A percentile compares a stretch with the other conserved stretches of the same genome.
These are phyloP conservation scores for Sisymbrium altissimum DNA, from an alignment of 345 rosid species.

Conservation along the genomic window DNA sequence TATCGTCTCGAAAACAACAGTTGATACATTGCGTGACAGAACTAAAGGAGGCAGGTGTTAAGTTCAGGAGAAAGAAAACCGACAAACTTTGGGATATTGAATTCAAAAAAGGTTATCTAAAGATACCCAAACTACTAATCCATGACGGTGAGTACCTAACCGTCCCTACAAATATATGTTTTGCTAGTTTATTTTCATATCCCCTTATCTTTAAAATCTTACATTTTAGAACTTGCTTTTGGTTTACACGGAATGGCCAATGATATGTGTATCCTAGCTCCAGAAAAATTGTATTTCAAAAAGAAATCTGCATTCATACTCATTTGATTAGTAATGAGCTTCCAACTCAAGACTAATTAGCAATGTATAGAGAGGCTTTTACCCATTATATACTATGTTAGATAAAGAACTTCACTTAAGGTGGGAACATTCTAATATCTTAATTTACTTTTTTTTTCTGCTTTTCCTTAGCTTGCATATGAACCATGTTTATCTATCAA, in stretches of 20 bases:
- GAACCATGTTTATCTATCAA: not conserved
- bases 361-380: not conserved
- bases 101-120: constrained; percentile 65
- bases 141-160: constrained; percentile 54
- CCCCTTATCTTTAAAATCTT: not conserved
- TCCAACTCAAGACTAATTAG: not conserved
- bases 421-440: not conserved
- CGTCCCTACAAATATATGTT: not conserved
- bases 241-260: not conserved
- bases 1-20: constrained; percentile 39
- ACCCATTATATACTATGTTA: not conserved
- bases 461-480: not conserved
- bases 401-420: not conserved
- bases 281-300: not conserved
- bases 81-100: constrained; percentile 84
- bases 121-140: constrained; percentile 68
- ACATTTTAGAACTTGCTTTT: not conserved
- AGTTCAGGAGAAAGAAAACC: constrained; percentile 65
- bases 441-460: not conserved
- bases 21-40: constrained; percentile 77
- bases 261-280: not conserved
- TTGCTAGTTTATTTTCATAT: not conserved
- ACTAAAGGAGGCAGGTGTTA: constrained; percentile 74
- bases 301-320: not conserved
- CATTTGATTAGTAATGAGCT: not conserved